These are phyloP conservation scores for Aureobasidium vineae DNA, from an alignment of 2,329 filamentous ascomycete genomes.

Conservation along the genomic window DNA sequence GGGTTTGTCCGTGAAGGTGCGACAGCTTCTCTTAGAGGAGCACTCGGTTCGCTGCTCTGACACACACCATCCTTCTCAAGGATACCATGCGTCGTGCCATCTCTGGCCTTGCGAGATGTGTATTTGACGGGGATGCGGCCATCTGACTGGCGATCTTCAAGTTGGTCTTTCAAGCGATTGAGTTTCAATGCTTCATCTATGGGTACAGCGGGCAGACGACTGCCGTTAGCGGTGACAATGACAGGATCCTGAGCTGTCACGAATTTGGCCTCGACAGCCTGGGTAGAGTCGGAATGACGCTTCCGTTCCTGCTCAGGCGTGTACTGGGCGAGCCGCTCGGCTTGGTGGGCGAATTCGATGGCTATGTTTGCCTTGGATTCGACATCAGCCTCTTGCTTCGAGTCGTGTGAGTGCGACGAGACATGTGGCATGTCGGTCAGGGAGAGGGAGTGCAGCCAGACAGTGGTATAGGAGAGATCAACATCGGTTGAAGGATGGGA, in stretches of 20 bases:
- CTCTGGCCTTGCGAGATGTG: conserved; percentile 43
- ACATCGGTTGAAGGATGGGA: not conserved
- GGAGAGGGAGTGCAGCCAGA: not conserved
- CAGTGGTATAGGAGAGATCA: not conserved
- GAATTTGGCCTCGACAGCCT: conserved; percentile 60
- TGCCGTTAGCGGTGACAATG: conserved; percentile 65
- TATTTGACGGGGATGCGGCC: conserved; percentile 35
- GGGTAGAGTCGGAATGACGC: conserved; percentile 47
- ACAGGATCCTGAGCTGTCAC: conserved; percentile 69
- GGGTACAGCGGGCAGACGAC: conserved; percentile 66
- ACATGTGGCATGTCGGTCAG: conserved; percentile 20
- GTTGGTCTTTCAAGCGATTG: conserved; percentile 59
- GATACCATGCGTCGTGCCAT: conserved; percentile 44
- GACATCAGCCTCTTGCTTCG: not conserved
- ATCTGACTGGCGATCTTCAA: conserved; percentile 42
- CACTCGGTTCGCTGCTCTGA: conserved; percentile 38
- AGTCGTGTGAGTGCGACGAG: conserved; percentile 4
- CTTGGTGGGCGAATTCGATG: conserved; percentile 60
- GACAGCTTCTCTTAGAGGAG: conserved; percentile 44
- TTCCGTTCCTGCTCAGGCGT: conserved; percentile 41
- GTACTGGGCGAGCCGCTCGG: conserved; percentile 49
- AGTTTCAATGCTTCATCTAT: conserved; percentile 68
- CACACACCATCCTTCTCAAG: conserved; percentile 32
- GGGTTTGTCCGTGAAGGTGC: conserved; percentile 72
- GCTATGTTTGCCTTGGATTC: conserved; percentile 1